Evolutionary conservation across 768 basidiomycete species (phyloP).

Genomic region (Tylopilus plumbeoviolaceoides): DNA sequence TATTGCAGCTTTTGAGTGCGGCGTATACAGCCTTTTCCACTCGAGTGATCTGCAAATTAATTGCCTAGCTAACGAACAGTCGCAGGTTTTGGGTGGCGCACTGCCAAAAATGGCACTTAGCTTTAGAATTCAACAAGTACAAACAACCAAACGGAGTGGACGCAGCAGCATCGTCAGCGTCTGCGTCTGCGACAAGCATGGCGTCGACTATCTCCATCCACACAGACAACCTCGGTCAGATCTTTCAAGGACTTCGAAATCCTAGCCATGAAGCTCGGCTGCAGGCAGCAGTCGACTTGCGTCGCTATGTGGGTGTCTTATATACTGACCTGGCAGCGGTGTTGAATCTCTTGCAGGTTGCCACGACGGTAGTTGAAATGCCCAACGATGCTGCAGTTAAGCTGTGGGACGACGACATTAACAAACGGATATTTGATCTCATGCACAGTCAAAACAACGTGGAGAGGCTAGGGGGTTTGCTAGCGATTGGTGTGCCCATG

Average conservation of each 20-base stretch:
- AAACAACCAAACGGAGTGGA: slow-evolving; percentile 23
- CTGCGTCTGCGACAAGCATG: slow-evolving; percentile 40
- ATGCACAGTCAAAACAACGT: slow-evolving; percentile 74
- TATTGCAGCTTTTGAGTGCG: too few species aligned
- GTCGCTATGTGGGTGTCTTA: slow-evolving; percentile 59
- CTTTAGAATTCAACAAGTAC: slow-evolving; percentile 27
- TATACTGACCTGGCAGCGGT: slow-evolving; percentile 7
- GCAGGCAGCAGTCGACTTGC: slow-evolving; percentile 67
- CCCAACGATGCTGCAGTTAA: slow-evolving; percentile 76
- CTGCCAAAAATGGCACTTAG: slow-evolving; percentile 10
- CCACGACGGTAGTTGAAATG: slow-evolving; percentile 71
- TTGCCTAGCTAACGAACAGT: background rate
- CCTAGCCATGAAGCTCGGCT: slow-evolving; percentile 60
- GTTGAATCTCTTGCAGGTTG: slow-evolving; percentile 47
- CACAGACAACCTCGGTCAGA: slow-evolving; percentile 57
- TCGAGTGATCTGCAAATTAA: background rate
- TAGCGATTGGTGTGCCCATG: slow-evolving; percentile 70
- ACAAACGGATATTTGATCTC: slow-evolving; percentile 72
- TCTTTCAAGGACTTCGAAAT: slow-evolving; percentile 64
- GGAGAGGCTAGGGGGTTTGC: slow-evolving; percentile 82
- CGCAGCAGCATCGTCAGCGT: slow-evolving; percentile 1
- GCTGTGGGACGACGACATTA: slow-evolving; percentile 84
- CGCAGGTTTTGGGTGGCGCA: background rate
- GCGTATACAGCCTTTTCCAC: background rate
- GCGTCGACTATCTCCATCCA: slow-evolving; percentile 56